Percentiles rank a stretch among this genome's conserved stretches.
Conservation (phyloP, 2,329 filamentous ascomycete genomes). For the Talaromyces sp. region DNA sequence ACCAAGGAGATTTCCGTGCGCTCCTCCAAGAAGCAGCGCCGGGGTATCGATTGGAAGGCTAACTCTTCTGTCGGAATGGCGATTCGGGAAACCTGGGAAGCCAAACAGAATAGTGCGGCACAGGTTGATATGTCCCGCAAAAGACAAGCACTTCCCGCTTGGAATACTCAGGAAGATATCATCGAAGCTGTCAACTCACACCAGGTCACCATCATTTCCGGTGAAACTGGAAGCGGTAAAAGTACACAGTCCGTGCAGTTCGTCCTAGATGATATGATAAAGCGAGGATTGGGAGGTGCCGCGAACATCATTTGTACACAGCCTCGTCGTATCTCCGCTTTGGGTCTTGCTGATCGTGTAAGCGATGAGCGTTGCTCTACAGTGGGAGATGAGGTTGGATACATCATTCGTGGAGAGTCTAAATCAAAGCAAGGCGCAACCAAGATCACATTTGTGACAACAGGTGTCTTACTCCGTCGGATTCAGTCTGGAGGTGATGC, state of each 20-base stretch:
- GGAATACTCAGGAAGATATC: slow-evolving; percentile 77
- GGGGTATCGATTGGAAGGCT: slow-evolving; percentile 65
- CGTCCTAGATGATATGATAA: slow-evolving; percentile 86
- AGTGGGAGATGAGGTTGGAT: slow-evolving; percentile 88
- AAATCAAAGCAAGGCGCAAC: slow-evolving; percentile 71
- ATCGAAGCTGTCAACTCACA: slow-evolving; percentile 73
- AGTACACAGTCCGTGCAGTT: slow-evolving; percentile 97
- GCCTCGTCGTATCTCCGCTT: slow-evolving; percentile 87
- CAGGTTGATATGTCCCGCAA: slow-evolving; percentile 75
- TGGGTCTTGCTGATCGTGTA: slow-evolving; percentile 91
- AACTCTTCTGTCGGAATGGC: slow-evolving; percentile 62
- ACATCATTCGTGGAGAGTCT: slow-evolving; percentile 87
- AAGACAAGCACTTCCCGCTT: slow-evolving; percentile 79
- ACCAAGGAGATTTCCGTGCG: slow-evolving; percentile 30
- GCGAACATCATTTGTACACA: slow-evolving; percentile 96
- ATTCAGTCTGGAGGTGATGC: slow-evolving; percentile 87
- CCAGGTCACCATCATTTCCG: slow-evolving; percentile 94
- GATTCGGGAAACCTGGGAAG: slow-evolving; percentile 66
- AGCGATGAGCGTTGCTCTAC: slow-evolving; percentile 82
- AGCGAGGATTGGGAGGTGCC: slow-evolving; percentile 69
- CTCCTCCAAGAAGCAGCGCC: slow-evolving; percentile 50
- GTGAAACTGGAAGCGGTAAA: slow-evolving; percentile 95
- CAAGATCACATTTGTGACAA: slow-evolving; percentile 93
- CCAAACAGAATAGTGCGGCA: slow-evolving; percentile 64
- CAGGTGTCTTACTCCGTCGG: slow-evolving; percentile 84